These are phyloP conservation scores for Raddia guianensis DNA, from an alignment of 176 grass and related monocot genomes.

Conservation along the genomic window DNA sequence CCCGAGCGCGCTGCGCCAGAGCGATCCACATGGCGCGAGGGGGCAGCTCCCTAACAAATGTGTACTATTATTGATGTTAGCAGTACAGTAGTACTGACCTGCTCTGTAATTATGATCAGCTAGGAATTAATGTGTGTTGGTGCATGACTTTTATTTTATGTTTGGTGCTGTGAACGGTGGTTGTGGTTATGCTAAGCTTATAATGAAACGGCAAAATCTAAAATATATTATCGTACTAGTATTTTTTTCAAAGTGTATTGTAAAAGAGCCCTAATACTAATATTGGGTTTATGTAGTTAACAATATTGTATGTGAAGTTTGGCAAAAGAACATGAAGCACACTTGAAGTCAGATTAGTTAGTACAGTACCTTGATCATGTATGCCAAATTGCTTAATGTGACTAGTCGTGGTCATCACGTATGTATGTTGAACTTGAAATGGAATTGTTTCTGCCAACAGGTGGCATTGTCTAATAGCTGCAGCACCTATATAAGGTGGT, in stretches of 20 bases:
- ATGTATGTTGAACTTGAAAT: not conserved
- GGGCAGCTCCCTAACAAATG: too few species aligned
- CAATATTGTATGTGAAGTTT: not conserved
- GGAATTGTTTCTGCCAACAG: not conserved
- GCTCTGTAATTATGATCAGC: not conserved
- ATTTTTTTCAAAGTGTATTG: too few species aligned
- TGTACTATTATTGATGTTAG: too few species aligned
- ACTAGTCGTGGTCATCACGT: not conserved
- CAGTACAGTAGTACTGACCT: too few species aligned
- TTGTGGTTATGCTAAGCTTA: not conserved
- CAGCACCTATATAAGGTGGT: too few species aligned
- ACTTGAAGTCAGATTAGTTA: not conserved
- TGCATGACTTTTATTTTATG: not conserved
- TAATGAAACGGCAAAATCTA: too few species aligned
- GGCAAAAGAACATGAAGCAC: constrained; percentile 12
- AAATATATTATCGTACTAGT: too few species aligned
- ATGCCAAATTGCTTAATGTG: not conserved
- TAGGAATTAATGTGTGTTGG: not conserved
- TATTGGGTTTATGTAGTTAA: constrained; percentile 10
- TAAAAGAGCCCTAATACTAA: not conserved
- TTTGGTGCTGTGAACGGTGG: constrained; percentile 2
- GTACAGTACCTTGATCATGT: not conserved
- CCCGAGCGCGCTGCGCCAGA: too few species aligned
- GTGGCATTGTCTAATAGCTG: not conserved
- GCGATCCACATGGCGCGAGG: too few species aligned